Evolutionary conservation across 495 filamentous ascomycete genomes (phyloP), one percentile per base, ranked within the genome.

Genomic region (Trichoderma asperelloides): DNA sequence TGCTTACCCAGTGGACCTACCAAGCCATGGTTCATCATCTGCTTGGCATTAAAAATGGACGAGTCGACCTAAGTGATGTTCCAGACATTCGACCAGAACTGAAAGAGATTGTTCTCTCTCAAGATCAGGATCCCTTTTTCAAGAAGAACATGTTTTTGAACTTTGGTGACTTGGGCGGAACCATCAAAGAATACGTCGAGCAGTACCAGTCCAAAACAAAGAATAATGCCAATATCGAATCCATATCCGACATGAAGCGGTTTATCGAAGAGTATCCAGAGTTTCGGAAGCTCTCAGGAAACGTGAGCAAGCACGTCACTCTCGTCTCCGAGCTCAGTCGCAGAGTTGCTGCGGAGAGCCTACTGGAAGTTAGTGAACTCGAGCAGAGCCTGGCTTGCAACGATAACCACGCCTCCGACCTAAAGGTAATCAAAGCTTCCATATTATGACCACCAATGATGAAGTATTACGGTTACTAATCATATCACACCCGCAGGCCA

Each of bases 61-160:
- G 92, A 25, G 94, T 98, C 4, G 90, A 96, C 72, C 81, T 98
- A 55, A 88, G 87, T 68, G 86, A 91, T 65, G 89, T 97, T 0
- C 93, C 93, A 41, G 95, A 97, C 65, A 86, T 97, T 63, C 84
- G 92, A 64, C 89, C 91, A 18, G 95, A 98, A 78, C 82, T 98
- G 30, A 92, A 90, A 78, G 95, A 98, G 79, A 94, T 98, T 67
- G 93, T 96, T 13, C 80, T 98, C 23, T 96, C 94, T 1, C 96
- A 96, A 77, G 96, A 98, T 69, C 96, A 98, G 75, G 95, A 98
- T 73, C 96, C 95, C 0, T 98, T 98, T 79, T 98, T 98, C 80
- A 97, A 97, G 78, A 97, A 96, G 79, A 98, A 98, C 75, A 98
- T 98, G 96, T 98, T 93, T 72, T 87, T 96, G 71, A 98, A 98